These are phyloP conservation scores for Hura crepitans DNA, from an alignment of 441 rosid genomes.

Conservation along the genomic window DNA sequence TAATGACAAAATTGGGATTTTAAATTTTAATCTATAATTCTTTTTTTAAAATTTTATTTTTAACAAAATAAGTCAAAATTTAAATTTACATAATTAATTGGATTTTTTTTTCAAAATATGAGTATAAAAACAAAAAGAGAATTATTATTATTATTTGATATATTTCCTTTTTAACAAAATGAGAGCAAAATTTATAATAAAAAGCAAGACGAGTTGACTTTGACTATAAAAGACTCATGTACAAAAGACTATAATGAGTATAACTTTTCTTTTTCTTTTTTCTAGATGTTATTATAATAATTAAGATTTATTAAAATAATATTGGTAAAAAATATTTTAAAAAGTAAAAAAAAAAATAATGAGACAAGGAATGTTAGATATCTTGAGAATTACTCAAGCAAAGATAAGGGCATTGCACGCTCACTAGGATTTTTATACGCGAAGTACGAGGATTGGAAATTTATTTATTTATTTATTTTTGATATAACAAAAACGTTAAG, in stretches of 20 bases:
- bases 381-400: slow-evolving; percentile 41
- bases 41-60: neutral
- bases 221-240: neutral
- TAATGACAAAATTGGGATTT: neutral
- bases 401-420: slow-evolving; percentile 28
- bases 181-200: neutral
- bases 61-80: neutral
- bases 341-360: neutral
- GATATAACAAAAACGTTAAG: slow-evolving; percentile 41
- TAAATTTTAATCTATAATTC: neutral
- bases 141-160: too few species aligned
- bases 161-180: too few species aligned
- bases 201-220: neutral
- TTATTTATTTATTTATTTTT: too few species aligned
- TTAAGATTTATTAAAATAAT: neutral
- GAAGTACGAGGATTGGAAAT: slow-evolving; percentile 10
- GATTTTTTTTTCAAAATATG: too few species aligned
- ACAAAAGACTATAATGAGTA: neutral
- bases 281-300: neutral
- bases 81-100: too few species aligned
- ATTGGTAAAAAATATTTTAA: neutral
- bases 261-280: neutral
- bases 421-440: slow-evolving; percentile 37
- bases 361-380: slow-evolving; percentile 40
- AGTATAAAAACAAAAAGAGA: too few species aligned